Evolutionary conservation across 345 rosid genomes (phyloP), one percentile per base, ranked within the genome.

Genomic region (Citrus inodora): DNA sequence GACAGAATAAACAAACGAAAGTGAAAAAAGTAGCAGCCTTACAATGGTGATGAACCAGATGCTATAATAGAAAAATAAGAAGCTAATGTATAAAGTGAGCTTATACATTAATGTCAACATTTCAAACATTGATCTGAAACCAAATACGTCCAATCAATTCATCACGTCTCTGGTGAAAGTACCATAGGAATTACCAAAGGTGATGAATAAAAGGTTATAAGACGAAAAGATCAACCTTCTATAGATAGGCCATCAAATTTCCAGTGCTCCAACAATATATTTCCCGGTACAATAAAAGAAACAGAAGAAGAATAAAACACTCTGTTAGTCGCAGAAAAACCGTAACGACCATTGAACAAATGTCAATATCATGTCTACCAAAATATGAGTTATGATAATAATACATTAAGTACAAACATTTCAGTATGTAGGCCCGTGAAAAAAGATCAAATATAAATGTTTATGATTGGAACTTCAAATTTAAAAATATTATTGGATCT

Each of bases 221-320:
- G 19, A 27, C 61, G 59, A 82, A 67, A 71, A 51, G 14, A 22
- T 17, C 62, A 65, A 92, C 93, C 91, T 84, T 84, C 80, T 28
- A 85, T 81, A 27, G 87, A 63, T 72, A 82, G 76, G 24, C 84
- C 81, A 61, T 84, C 80, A 70, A 88, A 84, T 76, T 81, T 82
- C 92, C 90, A 92, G 74, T 81, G 80, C 76, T 90, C 87, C 87
- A 90, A 79, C 78, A 90, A 82, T 64, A 84, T 17, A n/a, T 76
- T 84, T 60, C 93, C 93, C 88, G 37, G 28, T 22, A 32, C 63
- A 24, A 37, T 53, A 55, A 6, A 42, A 19, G 7, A 55, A 51
- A 65, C 63, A 42, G 17, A 66, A 73, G 38, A 30, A 16, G 13
- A 70, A 48, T 1, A 3, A 9, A 69, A 3, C 5, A 69, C 24